These are phyloP conservation scores for Boletus reticulatus DNA, from an alignment of 768 basidiomycete genomes.

Conservation along the genomic window DNA sequence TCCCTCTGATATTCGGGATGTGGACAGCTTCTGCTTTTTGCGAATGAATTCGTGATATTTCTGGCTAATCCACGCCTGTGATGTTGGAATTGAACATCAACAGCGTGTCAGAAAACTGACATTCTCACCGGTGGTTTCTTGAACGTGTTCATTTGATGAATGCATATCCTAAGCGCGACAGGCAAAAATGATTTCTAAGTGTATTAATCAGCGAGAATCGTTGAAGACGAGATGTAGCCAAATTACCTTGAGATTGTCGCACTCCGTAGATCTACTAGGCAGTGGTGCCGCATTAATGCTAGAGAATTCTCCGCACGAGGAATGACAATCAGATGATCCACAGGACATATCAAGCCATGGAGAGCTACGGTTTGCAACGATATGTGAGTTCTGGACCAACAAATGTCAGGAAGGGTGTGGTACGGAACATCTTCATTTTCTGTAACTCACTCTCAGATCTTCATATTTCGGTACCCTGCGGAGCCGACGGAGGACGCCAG, in stretches of 20 bases:
- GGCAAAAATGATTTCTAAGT: conserved; percentile 6
- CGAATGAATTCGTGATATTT: not conserved
- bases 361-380: not conserved
- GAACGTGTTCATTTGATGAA: not conserved
- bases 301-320: not conserved
- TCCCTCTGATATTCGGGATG: not conserved
- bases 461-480: conserved; percentile 18
- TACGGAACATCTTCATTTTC: no score
- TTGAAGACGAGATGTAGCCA: not conserved
- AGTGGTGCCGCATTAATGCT: not conserved
- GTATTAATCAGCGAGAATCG: not conserved
- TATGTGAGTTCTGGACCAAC: not conserved
- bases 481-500: conserved; percentile 4
- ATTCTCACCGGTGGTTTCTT: conserved; percentile 4
- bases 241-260: conserved; percentile 1
- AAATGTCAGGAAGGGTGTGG: not conserved
- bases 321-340: not conserved
- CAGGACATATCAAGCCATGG: not conserved
- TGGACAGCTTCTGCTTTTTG: not conserved
- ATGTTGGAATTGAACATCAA: not conserved
- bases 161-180: not conserved
- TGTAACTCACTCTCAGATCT: conserved; percentile 15
- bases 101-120: not conserved
- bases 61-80: conserved; percentile 5
- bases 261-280: not conserved